Evolutionary conservation across 345 rosid species (phyloP).

Genomic region (Rubroshorea leprosula): DNA sequence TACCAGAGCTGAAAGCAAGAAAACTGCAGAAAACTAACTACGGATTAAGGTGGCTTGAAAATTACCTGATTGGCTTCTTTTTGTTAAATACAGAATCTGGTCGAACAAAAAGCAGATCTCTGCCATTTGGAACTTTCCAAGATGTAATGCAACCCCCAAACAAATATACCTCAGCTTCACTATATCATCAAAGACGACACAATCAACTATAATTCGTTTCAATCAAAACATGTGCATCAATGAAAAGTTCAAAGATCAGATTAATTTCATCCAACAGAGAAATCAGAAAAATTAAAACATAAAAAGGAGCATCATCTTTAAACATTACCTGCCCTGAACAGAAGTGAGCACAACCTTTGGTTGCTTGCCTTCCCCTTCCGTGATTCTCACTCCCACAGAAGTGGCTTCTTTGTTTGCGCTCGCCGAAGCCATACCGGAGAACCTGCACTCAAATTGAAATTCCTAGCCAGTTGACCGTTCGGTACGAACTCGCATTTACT

Average conservation of each 20-base stretch:
- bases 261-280: background rate
- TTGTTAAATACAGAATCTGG: conserved; percentile 96
- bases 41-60: conserved; percentile 39
- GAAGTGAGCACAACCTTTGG: conserved; percentile 79
- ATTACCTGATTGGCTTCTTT: conserved; percentile 81
- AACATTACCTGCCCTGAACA: conserved; percentile 51
- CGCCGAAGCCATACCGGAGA: conserved; percentile 53
- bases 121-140: conserved; percentile 71
- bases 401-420: conserved; percentile 22
- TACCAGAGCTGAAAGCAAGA: background rate
- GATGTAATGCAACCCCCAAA: conserved; percentile 89
- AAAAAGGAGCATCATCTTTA: background rate
- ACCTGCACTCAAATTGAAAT: conserved; percentile 23
- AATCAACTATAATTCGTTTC: too few relatives aligned
- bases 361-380: conserved; percentile 84
- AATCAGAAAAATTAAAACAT: background rate
- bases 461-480: background rate
- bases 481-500: background rate
- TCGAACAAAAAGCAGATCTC: conserved; percentile 81
- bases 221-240: background rate
- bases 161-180: conserved; percentile 86
- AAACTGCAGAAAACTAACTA: conserved; percentile 16
- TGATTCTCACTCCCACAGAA: conserved; percentile 46
- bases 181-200: conserved; percentile 26
- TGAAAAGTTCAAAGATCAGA: background rate